These are phyloP conservation scores for Phoenix roebelenii DNA, from an alignment of 176 grass and related monocot genomes.

Conservation along the genomic window DNA sequence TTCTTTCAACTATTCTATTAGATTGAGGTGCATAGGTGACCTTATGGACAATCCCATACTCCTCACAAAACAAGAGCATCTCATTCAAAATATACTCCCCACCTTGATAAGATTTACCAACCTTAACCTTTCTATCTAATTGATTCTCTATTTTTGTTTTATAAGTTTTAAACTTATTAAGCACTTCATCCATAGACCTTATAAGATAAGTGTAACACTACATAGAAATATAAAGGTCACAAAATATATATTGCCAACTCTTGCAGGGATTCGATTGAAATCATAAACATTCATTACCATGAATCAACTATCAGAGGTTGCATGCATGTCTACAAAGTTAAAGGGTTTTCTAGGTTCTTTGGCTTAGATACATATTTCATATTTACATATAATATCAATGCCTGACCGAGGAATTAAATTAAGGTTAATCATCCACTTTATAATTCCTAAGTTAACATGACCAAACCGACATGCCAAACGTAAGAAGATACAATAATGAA, in stretches of 20 bases:
- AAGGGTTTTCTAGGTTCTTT: neutral
- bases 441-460: constrained; percentile 8
- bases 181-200: constrained; percentile 11
- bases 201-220: constrained; percentile 19
- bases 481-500: neutral
- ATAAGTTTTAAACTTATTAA: constrained; percentile 9
- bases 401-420: constrained; percentile 2
- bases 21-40: constrained; percentile 14
- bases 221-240: constrained; percentile 8
- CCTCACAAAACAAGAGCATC: neutral
- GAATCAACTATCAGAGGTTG: neutral
- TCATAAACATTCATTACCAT: constrained; percentile 8
- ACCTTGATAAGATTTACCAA: neutral
- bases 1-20: neutral
- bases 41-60: constrained; percentile 7
- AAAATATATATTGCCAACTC: constrained; percentile 9
- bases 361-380: constrained; percentile 3
- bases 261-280: constrained; percentile 6
- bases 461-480: constrained; percentile 3
- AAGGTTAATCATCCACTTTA: neutral
- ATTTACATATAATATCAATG: neutral
- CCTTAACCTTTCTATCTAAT: constrained; percentile 11
- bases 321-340: neutral
- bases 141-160: constrained; percentile 13
- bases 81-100: constrained; percentile 11